These are phyloP conservation scores for Penicillium cosmopolitanum DNA, from an alignment of 495 filamentous ascomycete species.

Conservation along the genomic window DNA sequence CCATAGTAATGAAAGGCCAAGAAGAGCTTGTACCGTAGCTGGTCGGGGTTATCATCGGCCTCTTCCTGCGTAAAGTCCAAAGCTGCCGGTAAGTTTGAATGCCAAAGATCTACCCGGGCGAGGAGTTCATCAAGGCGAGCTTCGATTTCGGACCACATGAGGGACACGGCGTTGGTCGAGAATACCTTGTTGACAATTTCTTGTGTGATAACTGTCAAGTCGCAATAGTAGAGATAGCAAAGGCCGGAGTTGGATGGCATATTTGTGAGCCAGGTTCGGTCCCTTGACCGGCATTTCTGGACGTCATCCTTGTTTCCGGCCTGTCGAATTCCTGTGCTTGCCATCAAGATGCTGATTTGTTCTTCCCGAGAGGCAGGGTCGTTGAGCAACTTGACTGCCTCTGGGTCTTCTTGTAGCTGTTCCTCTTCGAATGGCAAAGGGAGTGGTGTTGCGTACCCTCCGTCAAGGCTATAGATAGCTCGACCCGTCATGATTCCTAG, in stretches of 20 bases:
- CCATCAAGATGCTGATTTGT: slow-evolving; percentile 36
- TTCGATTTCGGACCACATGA: slow-evolving; percentile 64
- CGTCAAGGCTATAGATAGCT: slow-evolving; percentile 51
- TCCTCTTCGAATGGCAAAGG: slow-evolving; percentile 63
- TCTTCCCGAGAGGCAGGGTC: slow-evolving; percentile 34
- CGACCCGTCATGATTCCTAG: slow-evolving; percentile 66
- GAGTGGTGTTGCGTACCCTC: slow-evolving; percentile 57
- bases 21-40: slow-evolving; percentile 44
- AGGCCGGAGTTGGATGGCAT: slow-evolving; percentile 44
- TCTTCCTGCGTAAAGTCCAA: slow-evolving; percentile 51
- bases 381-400: slow-evolving; percentile 33
- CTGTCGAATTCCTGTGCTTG: slow-evolving; percentile 38
- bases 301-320: slow-evolving; percentile 23
- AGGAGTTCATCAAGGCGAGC: slow-evolving; percentile 55
- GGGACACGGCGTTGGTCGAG: slow-evolving; percentile 50
- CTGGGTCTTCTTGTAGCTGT: slow-evolving; percentile 37
- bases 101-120: slow-evolving; percentile 57
- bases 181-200: slow-evolving; percentile 62
- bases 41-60: slow-evolving; percentile 26
- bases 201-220: slow-evolving; percentile 56
- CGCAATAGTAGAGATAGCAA: slow-evolving; percentile 52
- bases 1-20: slow-evolving; percentile 62
- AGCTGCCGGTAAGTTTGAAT: slow-evolving; percentile 46
- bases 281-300: slow-evolving; percentile 25
- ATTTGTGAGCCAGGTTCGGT: slow-evolving; percentile 32